Evolutionary conservation across 148 eudicot species (phyloP).

Genomic region (Chenopodium berlandieri): DNA sequence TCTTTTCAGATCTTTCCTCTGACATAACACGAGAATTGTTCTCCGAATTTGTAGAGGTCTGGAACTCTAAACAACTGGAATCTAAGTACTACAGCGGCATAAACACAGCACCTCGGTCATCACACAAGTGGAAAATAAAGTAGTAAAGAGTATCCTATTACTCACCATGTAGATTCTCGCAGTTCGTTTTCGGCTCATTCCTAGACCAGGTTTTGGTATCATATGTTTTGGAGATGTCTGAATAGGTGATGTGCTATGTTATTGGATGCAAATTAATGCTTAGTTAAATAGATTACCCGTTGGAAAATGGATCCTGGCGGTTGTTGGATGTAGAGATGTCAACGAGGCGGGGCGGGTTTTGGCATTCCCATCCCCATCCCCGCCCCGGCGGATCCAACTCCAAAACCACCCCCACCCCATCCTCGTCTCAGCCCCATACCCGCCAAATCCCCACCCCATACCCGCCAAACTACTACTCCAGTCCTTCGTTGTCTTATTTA

Average conservation of each 20-base stretch:
- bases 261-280: background rate
- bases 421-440: too few relatives aligned
- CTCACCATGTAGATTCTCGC: too few relatives aligned
- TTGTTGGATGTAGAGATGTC: background rate
- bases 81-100: slow-evolving; percentile 81
- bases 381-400: too few relatives aligned
- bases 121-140: slow-evolving; percentile 82
- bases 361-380: too few relatives aligned
- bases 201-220: background rate
- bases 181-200: background rate
- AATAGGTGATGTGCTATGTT: background rate
- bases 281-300: background rate
- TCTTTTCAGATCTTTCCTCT: slow-evolving; percentile 88
- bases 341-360: too few relatives aligned
- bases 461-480: too few relatives aligned
- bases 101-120: slow-evolving; percentile 60
- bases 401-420: too few relatives aligned
- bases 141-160: slow-evolving; percentile 17
- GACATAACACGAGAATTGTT: slow-evolving; percentile 66
- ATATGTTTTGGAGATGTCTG: too few relatives aligned
- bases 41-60: slow-evolving; percentile 56
- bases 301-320: background rate
- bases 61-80: slow-evolving; percentile 66
- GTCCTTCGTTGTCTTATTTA: too few relatives aligned
- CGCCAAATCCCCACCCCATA: too few relatives aligned